phyloP scores from a whole-genome alignment of 192 early-diverging fungal genomes.

The Jimgerdemannia lactiflua region DNA sequence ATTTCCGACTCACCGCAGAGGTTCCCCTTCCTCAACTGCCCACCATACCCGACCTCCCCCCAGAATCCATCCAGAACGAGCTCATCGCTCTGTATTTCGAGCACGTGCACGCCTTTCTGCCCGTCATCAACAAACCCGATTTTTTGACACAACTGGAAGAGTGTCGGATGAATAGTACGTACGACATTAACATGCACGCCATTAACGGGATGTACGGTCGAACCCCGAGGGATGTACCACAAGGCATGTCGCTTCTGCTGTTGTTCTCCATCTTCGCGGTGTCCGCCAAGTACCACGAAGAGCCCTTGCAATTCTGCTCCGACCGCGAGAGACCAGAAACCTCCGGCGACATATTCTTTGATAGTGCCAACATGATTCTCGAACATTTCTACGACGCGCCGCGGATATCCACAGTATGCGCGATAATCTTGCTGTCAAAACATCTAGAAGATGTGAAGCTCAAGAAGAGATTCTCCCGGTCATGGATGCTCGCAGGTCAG shows the following conservation, averaged over 20 bases:
- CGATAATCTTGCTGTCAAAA: constrained; percentile 57
- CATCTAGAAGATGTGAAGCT: constrained; percentile 54
- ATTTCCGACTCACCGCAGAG: not conserved
- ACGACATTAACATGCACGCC: not conserved
- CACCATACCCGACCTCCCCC: not conserved
- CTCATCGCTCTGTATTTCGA: constrained; percentile 31
- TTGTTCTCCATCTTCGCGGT: constrained; percentile 23
- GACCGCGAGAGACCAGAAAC: constrained; percentile 10
- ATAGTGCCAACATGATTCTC: constrained; percentile 53
- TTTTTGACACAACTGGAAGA: constrained; percentile 14
- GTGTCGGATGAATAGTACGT: not conserved
- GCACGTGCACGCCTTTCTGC: constrained; percentile 29
- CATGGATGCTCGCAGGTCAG: constrained; percentile 69
- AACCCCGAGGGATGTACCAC: not conserved
- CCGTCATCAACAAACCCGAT: constrained; percentile 24
- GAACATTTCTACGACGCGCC: constrained; percentile 57
- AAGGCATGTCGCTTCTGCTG: constrained; percentile 17
- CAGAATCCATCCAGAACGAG: constrained; percentile 8
- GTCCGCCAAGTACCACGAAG: constrained; percentile 26
- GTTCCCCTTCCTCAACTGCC: constrained; percentile 3
- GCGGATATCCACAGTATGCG: constrained; percentile 50
- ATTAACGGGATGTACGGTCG: not conserved
- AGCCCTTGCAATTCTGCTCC: constrained; percentile 1
- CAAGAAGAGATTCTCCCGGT: constrained; percentile 39
- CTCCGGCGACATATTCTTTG: constrained; percentile 38